Percentiles rank a stretch among this genome's conserved stretches.
Conservation (phyloP, 176 grass and related monocot genomes). For the Carex littledalei region DNA sequence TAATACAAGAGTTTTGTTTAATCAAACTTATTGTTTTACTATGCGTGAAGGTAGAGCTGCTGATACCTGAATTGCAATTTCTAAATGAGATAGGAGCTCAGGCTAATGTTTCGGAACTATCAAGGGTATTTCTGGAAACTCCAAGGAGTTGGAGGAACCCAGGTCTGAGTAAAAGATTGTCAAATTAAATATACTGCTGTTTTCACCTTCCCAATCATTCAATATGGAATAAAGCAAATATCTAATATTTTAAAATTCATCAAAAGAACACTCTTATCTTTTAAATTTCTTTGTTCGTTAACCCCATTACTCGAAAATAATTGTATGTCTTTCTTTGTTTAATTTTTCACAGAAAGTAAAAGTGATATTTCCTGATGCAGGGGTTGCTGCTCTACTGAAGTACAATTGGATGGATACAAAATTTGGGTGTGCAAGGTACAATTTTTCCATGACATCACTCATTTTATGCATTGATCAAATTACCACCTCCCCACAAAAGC, state of each 20-base stretch:
- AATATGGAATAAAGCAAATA: not conserved
- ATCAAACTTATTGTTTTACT: not conserved
- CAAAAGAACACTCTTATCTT: not conserved
- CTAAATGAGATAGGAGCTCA: slow-evolving; percentile 94
- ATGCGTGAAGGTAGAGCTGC: slow-evolving; percentile 59
- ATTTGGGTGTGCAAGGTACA: slow-evolving; percentile 80
- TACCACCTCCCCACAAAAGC: not conserved
- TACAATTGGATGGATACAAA: slow-evolving; percentile 78
- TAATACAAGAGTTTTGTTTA: not conserved
- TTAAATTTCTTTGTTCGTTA: not conserved
- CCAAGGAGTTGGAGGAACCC: slow-evolving; percentile 60
- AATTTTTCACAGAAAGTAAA: slow-evolving; percentile 51
- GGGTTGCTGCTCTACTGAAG: slow-evolving; percentile 84
- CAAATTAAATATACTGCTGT: not conserved
- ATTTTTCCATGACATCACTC: not conserved
- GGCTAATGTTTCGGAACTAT: slow-evolving; percentile 73
- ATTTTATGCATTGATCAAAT: not conserved
- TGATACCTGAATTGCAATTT: slow-evolving; percentile 91
- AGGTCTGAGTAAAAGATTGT: slow-evolving; percentile 59
- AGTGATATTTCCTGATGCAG: slow-evolving; percentile 88
- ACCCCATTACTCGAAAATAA: not conserved
- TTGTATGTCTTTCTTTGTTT: slow-evolving; percentile 1
- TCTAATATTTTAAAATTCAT: not conserved
- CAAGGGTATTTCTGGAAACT: slow-evolving; percentile 78
- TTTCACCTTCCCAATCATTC: not conserved